Evolutionary conservation across 2,329 filamentous ascomycete genomes (phyloP).

Genomic region (Alternaria sp.): DNA sequence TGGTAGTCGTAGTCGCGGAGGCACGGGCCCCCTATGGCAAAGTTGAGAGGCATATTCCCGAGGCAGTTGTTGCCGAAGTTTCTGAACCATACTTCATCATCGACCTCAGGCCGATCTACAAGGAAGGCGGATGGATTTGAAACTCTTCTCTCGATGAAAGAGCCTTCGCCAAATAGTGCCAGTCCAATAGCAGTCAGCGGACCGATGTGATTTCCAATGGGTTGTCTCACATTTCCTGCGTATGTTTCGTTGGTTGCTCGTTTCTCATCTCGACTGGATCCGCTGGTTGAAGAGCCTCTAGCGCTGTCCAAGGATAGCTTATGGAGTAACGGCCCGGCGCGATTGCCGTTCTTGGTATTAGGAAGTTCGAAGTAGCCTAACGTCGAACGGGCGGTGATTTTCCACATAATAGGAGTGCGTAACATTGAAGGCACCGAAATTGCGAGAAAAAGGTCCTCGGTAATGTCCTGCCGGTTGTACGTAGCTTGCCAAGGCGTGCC

Average conservation of each 20-base stretch:
- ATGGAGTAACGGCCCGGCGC: background rate
- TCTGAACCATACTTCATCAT: background rate
- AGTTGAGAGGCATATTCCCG: background rate
- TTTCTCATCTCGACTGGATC: background rate
- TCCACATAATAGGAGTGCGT: background rate
- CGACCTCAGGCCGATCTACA: background rate
- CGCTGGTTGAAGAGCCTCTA: background rate
- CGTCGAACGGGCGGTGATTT: background rate
- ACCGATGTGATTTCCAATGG: background rate
- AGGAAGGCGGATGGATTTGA: background rate
- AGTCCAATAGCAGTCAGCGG: background rate
- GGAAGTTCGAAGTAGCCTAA: conserved; percentile 6
- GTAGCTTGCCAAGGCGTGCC: background rate
- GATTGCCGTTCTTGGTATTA: background rate
- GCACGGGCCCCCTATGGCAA: background rate
- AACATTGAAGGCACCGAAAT: background rate
- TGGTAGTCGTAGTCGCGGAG: background rate
- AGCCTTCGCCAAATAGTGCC: background rate
- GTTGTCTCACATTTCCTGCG: background rate
- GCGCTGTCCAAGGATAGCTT: background rate
- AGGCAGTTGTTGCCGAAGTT: background rate
- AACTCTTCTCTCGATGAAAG: background rate
- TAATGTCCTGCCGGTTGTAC: background rate
- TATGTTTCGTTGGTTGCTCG: background rate
- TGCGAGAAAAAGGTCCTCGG: background rate